phyloP scores from a whole-genome alignment of 2,329 filamentous ascomycete genomes.

The Talaromyces pinophilus region DNA sequence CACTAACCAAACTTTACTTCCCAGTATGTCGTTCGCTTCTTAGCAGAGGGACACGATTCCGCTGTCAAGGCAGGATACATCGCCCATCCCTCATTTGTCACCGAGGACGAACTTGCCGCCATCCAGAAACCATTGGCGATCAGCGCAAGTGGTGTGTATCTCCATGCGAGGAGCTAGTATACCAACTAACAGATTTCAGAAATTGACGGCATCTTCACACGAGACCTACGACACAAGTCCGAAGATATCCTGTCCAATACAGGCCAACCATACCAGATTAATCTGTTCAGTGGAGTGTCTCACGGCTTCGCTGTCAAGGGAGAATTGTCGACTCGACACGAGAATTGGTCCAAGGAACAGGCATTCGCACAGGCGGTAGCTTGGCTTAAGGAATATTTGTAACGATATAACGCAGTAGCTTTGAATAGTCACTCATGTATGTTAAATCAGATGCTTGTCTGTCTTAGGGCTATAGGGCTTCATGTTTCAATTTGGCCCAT shows the following conservation, averaged over 20 bases:
- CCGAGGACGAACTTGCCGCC: constrained; percentile 63
- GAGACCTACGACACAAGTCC: constrained; percentile 63
- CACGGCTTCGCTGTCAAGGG: constrained; percentile 76
- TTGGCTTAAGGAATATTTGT: constrained; percentile 71
- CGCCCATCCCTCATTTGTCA: constrained; percentile 77
- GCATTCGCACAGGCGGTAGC: constrained; percentile 74
- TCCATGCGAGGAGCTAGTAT: background rate
- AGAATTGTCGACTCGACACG: constrained; percentile 58
- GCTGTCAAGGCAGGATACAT: constrained; percentile 67
- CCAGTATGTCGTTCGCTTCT: constrained; percentile 69
- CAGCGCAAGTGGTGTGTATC: constrained; percentile 51
- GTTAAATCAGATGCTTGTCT: background rate
- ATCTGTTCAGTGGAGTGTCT: constrained; percentile 67
- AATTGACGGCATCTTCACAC: constrained; percentile 66
- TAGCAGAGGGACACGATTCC: constrained; percentile 52
- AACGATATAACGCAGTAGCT: background rate
- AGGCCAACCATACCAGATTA: constrained; percentile 71
- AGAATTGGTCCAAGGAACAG: constrained; percentile 75
- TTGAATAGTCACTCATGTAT: background rate
- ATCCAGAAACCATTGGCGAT: constrained; percentile 71
- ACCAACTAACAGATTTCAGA: constrained; percentile 43
- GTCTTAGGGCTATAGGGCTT: background rate
- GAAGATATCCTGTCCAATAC: constrained; percentile 63
- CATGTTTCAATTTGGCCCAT: background rate
- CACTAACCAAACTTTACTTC: background rate